Evolutionary conservation across 371 early-diverging fungal species (phyloP).

Genomic region (Fennellomyces sp.): DNA sequence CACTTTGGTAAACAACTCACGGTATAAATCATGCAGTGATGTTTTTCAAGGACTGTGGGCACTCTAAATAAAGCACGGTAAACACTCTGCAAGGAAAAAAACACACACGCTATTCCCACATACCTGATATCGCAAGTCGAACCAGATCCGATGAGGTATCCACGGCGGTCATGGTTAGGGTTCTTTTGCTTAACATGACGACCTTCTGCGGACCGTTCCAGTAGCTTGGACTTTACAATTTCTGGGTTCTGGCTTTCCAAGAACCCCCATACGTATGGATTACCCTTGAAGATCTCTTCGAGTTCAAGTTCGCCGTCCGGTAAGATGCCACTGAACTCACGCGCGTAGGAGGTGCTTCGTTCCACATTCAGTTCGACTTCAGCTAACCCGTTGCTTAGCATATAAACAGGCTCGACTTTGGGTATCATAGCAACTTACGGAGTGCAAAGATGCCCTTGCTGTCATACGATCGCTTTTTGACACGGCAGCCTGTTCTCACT

Average conservation of each 20-base stretch:
- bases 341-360: background rate
- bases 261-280: background rate
- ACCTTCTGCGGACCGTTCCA: background rate
- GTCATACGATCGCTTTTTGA: background rate
- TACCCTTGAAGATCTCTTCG: background rate
- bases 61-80: no score
- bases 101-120: background rate
- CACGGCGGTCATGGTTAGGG: background rate
- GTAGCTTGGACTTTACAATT: background rate
- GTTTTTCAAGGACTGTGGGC: background rate
- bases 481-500: background rate
- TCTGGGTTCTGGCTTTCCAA: background rate
- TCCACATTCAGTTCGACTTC: background rate
- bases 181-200: background rate
- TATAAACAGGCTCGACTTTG: background rate
- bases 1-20: background rate
- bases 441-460: background rate
- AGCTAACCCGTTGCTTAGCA: background rate
- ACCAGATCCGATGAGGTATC: background rate
- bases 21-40: constrained; percentile 5
- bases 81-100: no score
- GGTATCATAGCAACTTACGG: background rate
- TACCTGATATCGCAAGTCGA: background rate
- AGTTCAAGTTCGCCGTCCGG: background rate
- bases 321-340: background rate